Conservation (phyloP, 2,329 filamentous ascomycete genomes). For the Byssothecium circinans region DNA sequence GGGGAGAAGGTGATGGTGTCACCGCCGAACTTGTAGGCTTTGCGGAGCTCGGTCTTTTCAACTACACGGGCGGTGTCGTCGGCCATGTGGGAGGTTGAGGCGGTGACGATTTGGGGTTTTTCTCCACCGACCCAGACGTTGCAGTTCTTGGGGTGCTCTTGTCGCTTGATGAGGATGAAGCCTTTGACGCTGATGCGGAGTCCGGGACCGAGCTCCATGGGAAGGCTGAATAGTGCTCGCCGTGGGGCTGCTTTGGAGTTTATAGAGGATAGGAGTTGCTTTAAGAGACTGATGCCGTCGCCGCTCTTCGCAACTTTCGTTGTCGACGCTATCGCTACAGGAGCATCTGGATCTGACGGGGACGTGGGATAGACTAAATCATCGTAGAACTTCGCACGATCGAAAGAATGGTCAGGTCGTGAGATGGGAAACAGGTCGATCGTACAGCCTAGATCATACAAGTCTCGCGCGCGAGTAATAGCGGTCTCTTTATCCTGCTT, state of each 20-base stretch:
- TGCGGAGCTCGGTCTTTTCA: slow-evolving; percentile 79
- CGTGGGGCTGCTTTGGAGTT: slow-evolving; percentile 88
- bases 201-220: slow-evolving; percentile 82
- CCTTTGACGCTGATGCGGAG: slow-evolving; percentile 90
- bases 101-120: slow-evolving; percentile 74
- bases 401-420: slow-evolving; percentile 69
- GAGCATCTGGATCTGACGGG: slow-evolving; percentile 66
- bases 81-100: slow-evolving; percentile 73
- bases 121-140: slow-evolving; percentile 91
- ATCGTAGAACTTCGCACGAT: slow-evolving; percentile 87
- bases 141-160: slow-evolving; percentile 77
- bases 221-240: slow-evolving; percentile 81
- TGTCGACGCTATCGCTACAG: slow-evolving; percentile 54
- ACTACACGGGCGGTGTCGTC: slow-evolving; percentile 77
- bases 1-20: slow-evolving; percentile 83
- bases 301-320: slow-evolving; percentile 67
- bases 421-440: slow-evolving; percentile 95
- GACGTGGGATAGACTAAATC: slow-evolving; percentile 86
- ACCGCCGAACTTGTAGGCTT: slow-evolving; percentile 94
- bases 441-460: slow-evolving; percentile 88
- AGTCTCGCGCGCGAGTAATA: slow-evolving; percentile 84
- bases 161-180: slow-evolving; percentile 84
- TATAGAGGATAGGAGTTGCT: slow-evolving; percentile 80
- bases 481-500: slow-evolving; percentile 75
- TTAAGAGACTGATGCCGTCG: slow-evolving; percentile 77